Base-by-base conservation (phyloP, 164 flowering plant genomes). In the Paratinospora sagittata region DNA sequence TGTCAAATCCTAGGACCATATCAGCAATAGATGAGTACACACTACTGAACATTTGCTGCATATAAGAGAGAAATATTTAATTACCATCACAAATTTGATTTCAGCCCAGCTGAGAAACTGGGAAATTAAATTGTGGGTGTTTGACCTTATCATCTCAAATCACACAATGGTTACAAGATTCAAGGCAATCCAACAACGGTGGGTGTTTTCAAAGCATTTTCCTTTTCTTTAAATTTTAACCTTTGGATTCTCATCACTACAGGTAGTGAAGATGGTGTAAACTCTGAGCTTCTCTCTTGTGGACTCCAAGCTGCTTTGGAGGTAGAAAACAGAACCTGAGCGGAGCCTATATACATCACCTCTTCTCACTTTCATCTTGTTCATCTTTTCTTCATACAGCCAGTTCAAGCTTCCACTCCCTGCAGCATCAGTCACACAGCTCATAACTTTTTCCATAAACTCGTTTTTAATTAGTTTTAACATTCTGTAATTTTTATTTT, bases 321-420 rank as follows among this genome's bases (percentile, higher is more conserved):
- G 9, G 65, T 75, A 88, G 81, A 95, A 92, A 49, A 87, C 75
- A 23, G 90, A 70, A 14, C 98, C 94, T 3, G 85, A 58, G 3
- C 10, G 69, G 30, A 95, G 78, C 65, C 86, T 84, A 58, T 77
- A 89, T 0, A 91, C 70, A 73, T 91, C 97, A 33, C 98, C 99
- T 73, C 74, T 27, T 27, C 52, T 33, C 26, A 89, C 27, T 21
- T 73, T 41, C 23, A 81, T 64, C 7, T 49, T 65, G 64, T 67
- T 69, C 45, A 39, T 68, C 0, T 78, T 73, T 8, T 80, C 81
- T 0, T 81, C 87, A 24, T 83, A 83, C 17, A 68, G 47, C 90
- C 90, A 90, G 27, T 73, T 82, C 78, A 94, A n/a, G 37, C 24
- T 85, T 43, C 98, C 98, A 66, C 85, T 86, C 27, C 98, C 98